Base-by-base conservation (phyloP, 2,329 filamentous ascomycete species). In the Xylariaceae sp. region DNA sequence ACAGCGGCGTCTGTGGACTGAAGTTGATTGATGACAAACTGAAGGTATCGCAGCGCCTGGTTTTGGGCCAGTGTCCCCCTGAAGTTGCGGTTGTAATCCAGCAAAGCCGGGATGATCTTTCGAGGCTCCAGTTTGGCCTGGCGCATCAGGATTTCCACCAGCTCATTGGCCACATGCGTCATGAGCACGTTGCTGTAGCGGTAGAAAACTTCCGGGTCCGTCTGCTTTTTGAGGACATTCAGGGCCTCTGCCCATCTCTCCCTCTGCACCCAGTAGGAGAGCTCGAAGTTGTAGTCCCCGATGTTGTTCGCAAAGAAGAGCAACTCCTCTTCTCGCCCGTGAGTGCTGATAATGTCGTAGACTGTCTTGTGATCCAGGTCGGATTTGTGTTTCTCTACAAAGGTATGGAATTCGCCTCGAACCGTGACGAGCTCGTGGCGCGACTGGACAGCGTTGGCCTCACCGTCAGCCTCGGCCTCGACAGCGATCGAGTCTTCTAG, bases 101-200 rank as follows among this genome's bases (percentile, higher is more conserved):
- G 75, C 43, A 98, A 71, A 1, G 90, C 92, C 1, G 92, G 94
- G 34, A 98, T 96, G 34, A 98, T 76, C 51, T 84, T 88, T 41
- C 88, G 82, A 1, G 88, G 81, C 52, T 94, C 81, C 16, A 98
- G 74, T 47, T 88, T 86, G 4, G 79, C 73, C 57, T 97, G 90
- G 24, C 92, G 79, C 85, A 94, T 96, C 56, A 98, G 67, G 23
- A 98, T 88, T 51, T 98, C 90, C n/a, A 97, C 85, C 16, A 94
- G 70, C 36, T 94, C 89, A 5, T 83, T 76, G 0, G 90, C 80
- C 3, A 82, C 82, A 58, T 96, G 86, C 12, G 81, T 83, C 84
- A 98, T 95, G 33, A 98, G 74, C n/a, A 97, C 89, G 55, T 84
- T 95, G 68, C 88, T 92, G 62, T 97, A 96, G 47, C 87, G 84